Base-by-base conservation (phyloP, 352 stramenopile species). In the Phytophthora pistaciae region DNA sequence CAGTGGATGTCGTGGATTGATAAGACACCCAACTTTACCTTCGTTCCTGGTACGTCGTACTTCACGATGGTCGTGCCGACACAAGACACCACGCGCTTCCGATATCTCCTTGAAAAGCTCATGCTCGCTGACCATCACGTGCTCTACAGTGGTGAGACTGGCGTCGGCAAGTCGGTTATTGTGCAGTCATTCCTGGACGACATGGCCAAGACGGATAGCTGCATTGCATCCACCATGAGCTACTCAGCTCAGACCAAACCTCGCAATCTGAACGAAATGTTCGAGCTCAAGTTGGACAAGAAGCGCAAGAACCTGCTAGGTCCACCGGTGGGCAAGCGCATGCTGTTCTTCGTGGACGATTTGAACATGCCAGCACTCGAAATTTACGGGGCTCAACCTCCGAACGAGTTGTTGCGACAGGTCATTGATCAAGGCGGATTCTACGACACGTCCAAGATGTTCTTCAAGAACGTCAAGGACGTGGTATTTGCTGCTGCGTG, bases 61-160 rank as follows among this genome's bases (percentile, higher is more conserved):
- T 99, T 99, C 68, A 90, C 91, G 3, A 95, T 99, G 85, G 84
- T 99, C 16, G 96, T 99, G 2, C 96, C 96, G 0, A 99, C 96
- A 0, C 84, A 94, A 63, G 96, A 99, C 61, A 99, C 96, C 4
- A 98, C 92, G n/a, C 87, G 94, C 1, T 99, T 98, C 63, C 88
- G 90, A 42, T 98, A 96, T 68, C 57, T 99, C 7, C 87, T 99
- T 14, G 92, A 96, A 49, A 93, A 93, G 48, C 73, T 98, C 10
- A 77, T 96, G 75, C 82, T 95, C 14, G 77, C 87, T 23, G 84
- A 91, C 27, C 84, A 91, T 60, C 88, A 98, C 52, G 91, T 97
- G 21, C 77, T 98, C 1, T 95, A 97, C 55, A 97, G 91, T 53
- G 94, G 92, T 8, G 92, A 98, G 49, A 98, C 94, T 21, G 95